Conservation (phyloP, 192 early-diverging fungal species). For the Linnemannia hyalina region DNA sequence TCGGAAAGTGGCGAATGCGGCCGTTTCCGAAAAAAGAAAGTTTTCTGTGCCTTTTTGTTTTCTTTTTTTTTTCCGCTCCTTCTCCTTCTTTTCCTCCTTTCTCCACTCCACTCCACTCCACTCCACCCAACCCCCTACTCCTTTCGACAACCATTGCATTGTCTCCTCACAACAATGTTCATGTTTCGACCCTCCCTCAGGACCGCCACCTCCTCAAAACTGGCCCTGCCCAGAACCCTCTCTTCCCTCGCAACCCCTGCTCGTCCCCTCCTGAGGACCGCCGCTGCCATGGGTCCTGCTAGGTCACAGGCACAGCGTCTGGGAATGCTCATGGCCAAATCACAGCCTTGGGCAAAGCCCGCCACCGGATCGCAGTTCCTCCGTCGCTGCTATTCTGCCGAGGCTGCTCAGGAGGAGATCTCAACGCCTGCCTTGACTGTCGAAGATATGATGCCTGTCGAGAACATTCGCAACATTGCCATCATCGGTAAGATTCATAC, state of each 20-base stretch:
- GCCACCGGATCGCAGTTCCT: conserved; percentile 22
- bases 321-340: conserved; percentile 17
- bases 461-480: conserved; percentile 57
- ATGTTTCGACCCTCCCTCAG: conserved; percentile 30
- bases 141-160: conserved; percentile 11
- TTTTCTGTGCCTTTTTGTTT: conserved; percentile 3
- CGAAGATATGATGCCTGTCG: conserved; percentile 55
- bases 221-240: conserved; percentile 21
- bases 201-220: conserved; percentile 14
- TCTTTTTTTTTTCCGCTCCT: not conserved
- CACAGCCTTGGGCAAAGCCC: conserved; percentile 17
- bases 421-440: conserved; percentile 34
- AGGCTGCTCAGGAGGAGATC: conserved; percentile 33
- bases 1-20: not conserved
- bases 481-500: conserved; percentile 40
- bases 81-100: not conserved
- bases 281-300: conserved; percentile 11
- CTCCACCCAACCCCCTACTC: not conserved
- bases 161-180: conserved; percentile 36
- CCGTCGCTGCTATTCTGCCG: conserved; percentile 30
- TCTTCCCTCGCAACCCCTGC: not conserved
- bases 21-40: conserved; percentile 8
- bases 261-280: conserved; percentile 24
- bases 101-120: not conserved
- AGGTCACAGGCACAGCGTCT: conserved; percentile 26